Percentiles rank a stretch among this genome's conserved stretches.
phyloP scores from a whole-genome alignment of 768 basidiomycete species.

The Tylopilus rubrobrunneus region DNA sequence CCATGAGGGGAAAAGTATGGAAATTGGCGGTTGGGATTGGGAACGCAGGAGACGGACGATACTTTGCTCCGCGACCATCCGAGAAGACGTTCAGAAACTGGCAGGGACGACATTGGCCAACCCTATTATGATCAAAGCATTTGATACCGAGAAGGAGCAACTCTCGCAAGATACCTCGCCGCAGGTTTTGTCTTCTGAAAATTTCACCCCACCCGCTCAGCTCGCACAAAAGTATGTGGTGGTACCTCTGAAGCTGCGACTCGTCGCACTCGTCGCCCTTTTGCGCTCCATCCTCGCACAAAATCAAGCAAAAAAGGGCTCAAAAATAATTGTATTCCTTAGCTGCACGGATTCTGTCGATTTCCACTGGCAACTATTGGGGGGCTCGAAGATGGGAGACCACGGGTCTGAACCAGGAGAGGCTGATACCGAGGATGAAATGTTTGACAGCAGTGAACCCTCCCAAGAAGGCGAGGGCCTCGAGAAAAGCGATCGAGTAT shows the following conservation, averaged over 20 bases:
- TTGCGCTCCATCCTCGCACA: constrained; percentile 76
- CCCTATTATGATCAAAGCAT: constrained; percentile 81
- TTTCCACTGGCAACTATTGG: constrained; percentile 88
- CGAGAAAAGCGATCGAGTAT: constrained; percentile 41
- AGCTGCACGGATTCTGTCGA: constrained; percentile 98
- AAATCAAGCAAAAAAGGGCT: constrained; percentile 46
- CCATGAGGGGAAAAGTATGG: constrained; percentile 60
- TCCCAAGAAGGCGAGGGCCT: constrained; percentile 22
- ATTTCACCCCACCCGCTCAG: constrained; percentile 93
- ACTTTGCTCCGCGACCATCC: constrained; percentile 94
- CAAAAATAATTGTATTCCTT: constrained; percentile 90
- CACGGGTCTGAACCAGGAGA: constrained; percentile 24
- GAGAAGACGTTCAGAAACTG: constrained; percentile 90
- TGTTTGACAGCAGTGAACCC: constrained; percentile 24
- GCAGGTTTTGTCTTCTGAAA: constrained; percentile 36
- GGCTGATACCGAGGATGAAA: constrained; percentile 23
- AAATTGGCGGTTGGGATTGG: constrained; percentile 88
- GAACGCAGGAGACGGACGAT: constrained; percentile 73
- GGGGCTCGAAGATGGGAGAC: constrained; percentile 62
- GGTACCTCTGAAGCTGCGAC: constrained; percentile 88
- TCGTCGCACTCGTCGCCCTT: constrained; percentile 85
- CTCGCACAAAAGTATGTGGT: constrained; percentile 87
- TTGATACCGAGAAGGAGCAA: constrained; percentile 41
- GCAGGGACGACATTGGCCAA: constrained; percentile 77
- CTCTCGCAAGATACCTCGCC: constrained; percentile 8